Percentiles rank a stretch among this genome's conserved stretches.
Evolutionary conservation across 257 asterid species (phyloP).

Genomic region (Solanum boliviense): DNA sequence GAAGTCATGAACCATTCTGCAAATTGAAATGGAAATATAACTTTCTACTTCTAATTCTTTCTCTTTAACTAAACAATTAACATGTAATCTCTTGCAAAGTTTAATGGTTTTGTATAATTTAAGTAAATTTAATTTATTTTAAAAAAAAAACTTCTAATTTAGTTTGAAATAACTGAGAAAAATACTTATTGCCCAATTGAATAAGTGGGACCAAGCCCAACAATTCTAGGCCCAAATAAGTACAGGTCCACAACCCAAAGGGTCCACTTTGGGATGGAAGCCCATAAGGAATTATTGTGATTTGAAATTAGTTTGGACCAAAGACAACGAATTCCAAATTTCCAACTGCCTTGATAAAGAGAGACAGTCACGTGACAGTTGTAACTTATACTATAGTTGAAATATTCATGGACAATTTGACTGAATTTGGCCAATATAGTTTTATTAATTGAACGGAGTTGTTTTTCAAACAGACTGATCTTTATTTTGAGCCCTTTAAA

Average conservation of each 20-base stretch:
- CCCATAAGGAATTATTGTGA: background rate
- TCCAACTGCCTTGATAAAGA: background rate
- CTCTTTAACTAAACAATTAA: background rate
- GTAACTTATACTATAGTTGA: background rate
- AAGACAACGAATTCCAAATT: background rate
- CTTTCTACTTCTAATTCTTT: background rate
- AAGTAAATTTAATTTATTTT: background rate
- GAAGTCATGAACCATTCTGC: background rate
- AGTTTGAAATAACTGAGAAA: background rate
- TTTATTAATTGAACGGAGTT: too few relatives aligned
- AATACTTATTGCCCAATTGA: background rate
- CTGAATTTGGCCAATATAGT: too few relatives aligned
- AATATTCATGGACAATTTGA: background rate
- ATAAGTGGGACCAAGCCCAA: background rate
- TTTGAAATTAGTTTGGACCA: background rate
- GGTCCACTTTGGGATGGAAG: background rate
- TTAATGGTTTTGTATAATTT: background rate
- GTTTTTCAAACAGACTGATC: too few relatives aligned
- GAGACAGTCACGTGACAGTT: background rate
- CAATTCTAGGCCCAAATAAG: background rate
- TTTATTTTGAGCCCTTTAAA: too few relatives aligned
- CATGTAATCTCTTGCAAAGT: background rate
- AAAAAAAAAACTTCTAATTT: background rate
- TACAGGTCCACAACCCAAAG: background rate
- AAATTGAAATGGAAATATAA: background rate